Conservation (phyloP, 2,329 filamentous ascomycete genomes). For the Aureobasidium sp. region DNA sequence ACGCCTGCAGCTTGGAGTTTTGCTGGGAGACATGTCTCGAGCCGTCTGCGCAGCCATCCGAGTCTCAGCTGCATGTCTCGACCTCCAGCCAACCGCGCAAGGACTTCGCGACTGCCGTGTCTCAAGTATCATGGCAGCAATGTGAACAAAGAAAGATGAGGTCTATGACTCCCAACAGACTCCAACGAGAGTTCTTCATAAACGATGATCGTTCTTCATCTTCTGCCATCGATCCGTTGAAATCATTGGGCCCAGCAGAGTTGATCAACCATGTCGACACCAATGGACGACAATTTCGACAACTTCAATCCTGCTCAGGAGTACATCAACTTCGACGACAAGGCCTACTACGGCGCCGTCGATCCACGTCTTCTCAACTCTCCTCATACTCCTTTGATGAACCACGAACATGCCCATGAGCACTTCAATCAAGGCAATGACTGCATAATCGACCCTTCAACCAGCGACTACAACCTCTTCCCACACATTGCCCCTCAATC, state of each 20-base stretch:
- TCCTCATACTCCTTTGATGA: neutral
- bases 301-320: neutral
- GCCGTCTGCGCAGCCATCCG: neutral
- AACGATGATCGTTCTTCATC: neutral
- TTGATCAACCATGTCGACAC: neutral
- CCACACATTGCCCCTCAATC: too few species aligned
- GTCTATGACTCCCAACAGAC: neutral
- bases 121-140: neutral
- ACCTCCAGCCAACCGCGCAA: slow-evolving; percentile 1
- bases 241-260: neutral
- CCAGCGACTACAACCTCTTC: neutral
- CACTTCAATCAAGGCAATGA: neutral
- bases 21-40: neutral
- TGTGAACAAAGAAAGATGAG: slow-evolving; percentile 10
- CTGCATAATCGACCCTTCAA: neutral
- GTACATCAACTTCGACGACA: neutral
- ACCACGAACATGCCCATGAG: neutral
- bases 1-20: neutral
- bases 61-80: slow-evolving; percentile 16
- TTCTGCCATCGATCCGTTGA: too few species aligned
- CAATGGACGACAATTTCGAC: neutral
- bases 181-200: neutral
- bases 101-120: neutral
- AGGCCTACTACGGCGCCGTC: neutral
- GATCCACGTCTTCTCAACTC: slow-evolving; percentile 7